These are phyloP conservation scores for Atalantia buxifolia DNA, from an alignment of 345 rosid species.

Conservation along the genomic window DNA sequence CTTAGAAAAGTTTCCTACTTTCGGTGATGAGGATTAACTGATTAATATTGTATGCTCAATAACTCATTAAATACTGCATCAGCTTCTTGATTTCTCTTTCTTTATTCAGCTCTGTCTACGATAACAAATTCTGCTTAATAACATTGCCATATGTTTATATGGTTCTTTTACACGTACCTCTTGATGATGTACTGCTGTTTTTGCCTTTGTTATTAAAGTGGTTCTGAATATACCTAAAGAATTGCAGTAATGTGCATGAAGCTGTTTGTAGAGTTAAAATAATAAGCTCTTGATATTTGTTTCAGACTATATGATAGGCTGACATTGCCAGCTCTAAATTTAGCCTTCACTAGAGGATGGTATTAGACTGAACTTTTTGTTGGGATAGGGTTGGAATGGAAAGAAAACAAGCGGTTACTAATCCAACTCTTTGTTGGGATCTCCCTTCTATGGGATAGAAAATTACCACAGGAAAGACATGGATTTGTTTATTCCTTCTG, in stretches of 20 bases:
- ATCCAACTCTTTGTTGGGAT: not conserved
- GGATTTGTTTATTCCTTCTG: not conserved
- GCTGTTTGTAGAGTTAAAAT: not conserved
- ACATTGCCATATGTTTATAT: not conserved
- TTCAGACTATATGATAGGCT: not conserved
- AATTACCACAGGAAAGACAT: not conserved
- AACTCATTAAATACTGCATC: not conserved
- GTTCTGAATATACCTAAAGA: too few relatives aligned
- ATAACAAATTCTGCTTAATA: not conserved
- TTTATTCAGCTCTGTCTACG: not conserved
- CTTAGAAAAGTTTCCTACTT: not conserved
- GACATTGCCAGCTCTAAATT: not conserved
- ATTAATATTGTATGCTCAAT: not conserved
- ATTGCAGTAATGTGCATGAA: not conserved
- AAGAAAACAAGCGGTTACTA: not conserved
- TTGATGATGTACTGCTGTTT: not conserved
- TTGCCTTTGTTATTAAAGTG: not conserved
- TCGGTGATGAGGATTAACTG: too few relatives aligned
- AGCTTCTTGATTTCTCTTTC: not conserved
- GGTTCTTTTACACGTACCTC: not conserved
- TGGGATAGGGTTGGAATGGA: not conserved
- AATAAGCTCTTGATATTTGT: not conserved
- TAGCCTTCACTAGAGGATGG: not conserved
- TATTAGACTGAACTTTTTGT: not conserved
- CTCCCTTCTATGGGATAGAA: not conserved